Percentiles rank a stretch among this genome's conserved stretches.
These are phyloP conservation scores for Paracoccidioides brasiliensis DNA, from an alignment of 2,329 filamentous ascomycete genomes.

Conservation along the genomic window DNA sequence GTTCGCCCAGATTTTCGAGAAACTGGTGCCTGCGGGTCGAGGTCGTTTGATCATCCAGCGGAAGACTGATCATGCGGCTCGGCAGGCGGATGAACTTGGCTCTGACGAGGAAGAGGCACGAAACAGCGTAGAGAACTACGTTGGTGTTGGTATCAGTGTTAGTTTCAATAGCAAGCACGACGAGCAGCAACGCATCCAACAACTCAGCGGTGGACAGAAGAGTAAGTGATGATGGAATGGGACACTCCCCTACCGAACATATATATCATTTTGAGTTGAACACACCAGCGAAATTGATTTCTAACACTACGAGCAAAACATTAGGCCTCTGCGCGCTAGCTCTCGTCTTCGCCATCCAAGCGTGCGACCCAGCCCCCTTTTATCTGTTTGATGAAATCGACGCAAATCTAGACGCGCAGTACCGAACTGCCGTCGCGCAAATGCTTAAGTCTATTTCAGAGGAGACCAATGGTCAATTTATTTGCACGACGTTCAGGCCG, in stretches of 20 bases:
- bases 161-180: slow-evolving; percentile 98
- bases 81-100: slow-evolving; percentile 48
- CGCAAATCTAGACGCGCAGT: slow-evolving; percentile 94
- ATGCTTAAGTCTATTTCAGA: slow-evolving; percentile 67
- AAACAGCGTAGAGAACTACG: slow-evolving; percentile 76
- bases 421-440: slow-evolving; percentile 85
- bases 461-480: slow-evolving; percentile 60
- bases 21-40: slow-evolving; percentile 84
- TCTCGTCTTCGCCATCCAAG: slow-evolving; percentile 96
- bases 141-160: slow-evolving; percentile 88
- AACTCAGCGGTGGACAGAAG: slow-evolving; percentile 94
- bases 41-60: slow-evolving; percentile 88
- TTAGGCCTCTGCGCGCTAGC: slow-evolving; percentile 87
- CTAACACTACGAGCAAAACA: slow-evolving; percentile 1
- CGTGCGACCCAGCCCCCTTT: slow-evolving; percentile 92
- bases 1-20: slow-evolving; percentile 85
- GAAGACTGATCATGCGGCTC: slow-evolving; percentile 58
- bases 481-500: slow-evolving; percentile 95
- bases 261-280: not conserved
- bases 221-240: slow-evolving; percentile 44
- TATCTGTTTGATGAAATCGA: slow-evolving; percentile 99
- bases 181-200: slow-evolving; percentile 94
- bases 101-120: slow-evolving; percentile 51
- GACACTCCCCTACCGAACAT: not conserved
- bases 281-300: not conserved